These are phyloP conservation scores for Fusarium mexicanum DNA, from an alignment of 2,329 filamentous ascomycete genomes.

Conservation along the genomic window DNA sequence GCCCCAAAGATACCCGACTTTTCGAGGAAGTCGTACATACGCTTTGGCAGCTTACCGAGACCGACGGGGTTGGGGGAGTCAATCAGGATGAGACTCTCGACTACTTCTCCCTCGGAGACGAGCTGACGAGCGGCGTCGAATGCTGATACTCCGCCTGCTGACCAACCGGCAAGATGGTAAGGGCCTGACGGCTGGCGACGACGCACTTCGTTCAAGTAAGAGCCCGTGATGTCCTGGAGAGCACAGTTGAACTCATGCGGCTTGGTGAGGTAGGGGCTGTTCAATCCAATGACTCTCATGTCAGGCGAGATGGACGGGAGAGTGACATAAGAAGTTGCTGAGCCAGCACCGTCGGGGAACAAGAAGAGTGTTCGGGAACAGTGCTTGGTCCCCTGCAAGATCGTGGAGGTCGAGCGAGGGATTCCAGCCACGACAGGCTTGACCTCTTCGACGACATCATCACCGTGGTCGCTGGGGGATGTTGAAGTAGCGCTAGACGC, in stretches of 20 bases:
- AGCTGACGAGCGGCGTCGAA: neutral
- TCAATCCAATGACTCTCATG: neutral
- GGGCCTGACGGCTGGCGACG: neutral
- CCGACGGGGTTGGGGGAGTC: neutral
- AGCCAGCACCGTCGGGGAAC: neutral
- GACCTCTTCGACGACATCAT: neutral
- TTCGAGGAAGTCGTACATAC: neutral
- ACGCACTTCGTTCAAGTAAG: neutral
- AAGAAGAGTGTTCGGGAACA: neutral
- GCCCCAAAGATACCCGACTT: neutral
- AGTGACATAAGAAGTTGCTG: neutral
- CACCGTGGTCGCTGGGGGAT: neutral
- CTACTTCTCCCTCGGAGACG: neutral
- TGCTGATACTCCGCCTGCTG: neutral
- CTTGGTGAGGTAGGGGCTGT: neutral
- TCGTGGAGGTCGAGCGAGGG: neutral
- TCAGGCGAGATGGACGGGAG: neutral
- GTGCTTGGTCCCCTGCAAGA: neutral
- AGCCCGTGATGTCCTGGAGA: neutral
- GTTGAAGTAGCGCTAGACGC: neutral
- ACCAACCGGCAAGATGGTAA: neutral
- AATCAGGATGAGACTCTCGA: neutral
- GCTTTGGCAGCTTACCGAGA: neutral
- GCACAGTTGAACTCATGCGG: neutral
- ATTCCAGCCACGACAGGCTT: neutral